Conservation (phyloP, 2,329 filamentous ascomycete species). For the Aspergillus novofumigatus region DNA sequence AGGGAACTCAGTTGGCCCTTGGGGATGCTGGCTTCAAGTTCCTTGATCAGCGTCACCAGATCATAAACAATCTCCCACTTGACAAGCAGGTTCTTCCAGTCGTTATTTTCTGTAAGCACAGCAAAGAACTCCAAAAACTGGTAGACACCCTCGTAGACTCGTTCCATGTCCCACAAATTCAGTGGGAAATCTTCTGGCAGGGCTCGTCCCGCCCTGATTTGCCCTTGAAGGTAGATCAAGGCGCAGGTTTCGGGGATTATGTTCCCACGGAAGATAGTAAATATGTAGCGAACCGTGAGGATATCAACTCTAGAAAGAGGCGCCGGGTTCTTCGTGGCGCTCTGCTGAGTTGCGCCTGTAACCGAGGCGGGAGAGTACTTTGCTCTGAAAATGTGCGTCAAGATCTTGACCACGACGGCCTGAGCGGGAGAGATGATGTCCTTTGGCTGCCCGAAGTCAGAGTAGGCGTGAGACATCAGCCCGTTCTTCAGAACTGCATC, state of each 20-base stretch:
- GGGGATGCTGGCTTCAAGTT: slow-evolving; percentile 80
- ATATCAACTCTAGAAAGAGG: slow-evolving; percentile 53
- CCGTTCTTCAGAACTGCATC: slow-evolving; percentile 87
- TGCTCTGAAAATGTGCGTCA: slow-evolving; percentile 82
- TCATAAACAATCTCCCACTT: slow-evolving; percentile 92
- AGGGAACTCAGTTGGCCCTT: slow-evolving; percentile 64
- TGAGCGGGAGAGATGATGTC: slow-evolving; percentile 95
- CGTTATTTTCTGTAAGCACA: slow-evolving; percentile 78
- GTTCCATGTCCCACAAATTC: slow-evolving; percentile 96
- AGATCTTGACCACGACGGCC: slow-evolving; percentile 83
- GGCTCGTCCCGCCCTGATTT: slow-evolving; percentile 72
- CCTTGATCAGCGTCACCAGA: slow-evolving; percentile 78
- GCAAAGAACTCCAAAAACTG: slow-evolving; percentile 94
- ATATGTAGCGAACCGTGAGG: slow-evolving; percentile 78
- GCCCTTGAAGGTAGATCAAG: slow-evolving; percentile 88
- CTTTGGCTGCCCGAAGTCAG: slow-evolving; percentile 84
- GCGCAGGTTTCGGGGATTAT: slow-evolving; percentile 93
- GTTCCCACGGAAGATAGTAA: slow-evolving; percentile 84
- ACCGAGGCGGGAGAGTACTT: slow-evolving; percentile 48
- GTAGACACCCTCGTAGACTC: slow-evolving; percentile 89
- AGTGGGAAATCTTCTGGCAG: slow-evolving; percentile 86
- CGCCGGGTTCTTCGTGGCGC: slow-evolving; percentile 56
- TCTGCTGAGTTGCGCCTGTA: slow-evolving; percentile 48
- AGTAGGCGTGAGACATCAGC: slow-evolving; percentile 86
- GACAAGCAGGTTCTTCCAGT: slow-evolving; percentile 78